Percentiles rank a stretch among this genome's conserved stretches.
Evolutionary conservation across 805 yeast genomes (phyloP).

Genomic region (Teunomyces stri): DNA sequence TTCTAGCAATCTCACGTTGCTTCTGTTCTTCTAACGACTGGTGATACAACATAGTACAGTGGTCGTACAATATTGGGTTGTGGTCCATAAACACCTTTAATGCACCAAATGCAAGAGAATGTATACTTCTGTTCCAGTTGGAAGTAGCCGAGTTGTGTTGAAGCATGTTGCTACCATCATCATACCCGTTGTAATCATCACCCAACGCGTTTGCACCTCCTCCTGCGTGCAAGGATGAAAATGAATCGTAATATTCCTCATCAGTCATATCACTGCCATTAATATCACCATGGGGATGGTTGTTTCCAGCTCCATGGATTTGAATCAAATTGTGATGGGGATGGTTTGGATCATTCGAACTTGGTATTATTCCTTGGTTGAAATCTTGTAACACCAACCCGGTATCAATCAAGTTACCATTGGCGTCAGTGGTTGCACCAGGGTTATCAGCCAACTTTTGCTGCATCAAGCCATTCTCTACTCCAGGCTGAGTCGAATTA

Average conservation of each 20-base stretch:
- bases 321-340: slow-evolving; percentile 22
- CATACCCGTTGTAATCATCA: slow-evolving; percentile 33
- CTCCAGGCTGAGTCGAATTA: slow-evolving; percentile 44
- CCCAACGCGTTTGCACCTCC: slow-evolving; percentile 13
- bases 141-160: slow-evolving; percentile 47
- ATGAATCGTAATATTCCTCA: slow-evolving; percentile 44
- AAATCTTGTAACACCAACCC: slow-evolving; percentile 32
- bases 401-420: slow-evolving; percentile 40
- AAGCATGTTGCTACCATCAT: slow-evolving; percentile 29
- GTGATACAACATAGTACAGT: slow-evolving; percentile 84
- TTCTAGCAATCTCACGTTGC: slow-evolving; percentile 58
- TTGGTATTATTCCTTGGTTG: slow-evolving; percentile 20
- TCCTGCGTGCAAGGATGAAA: slow-evolving; percentile 31
- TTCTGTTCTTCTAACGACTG: slow-evolving; percentile 74
- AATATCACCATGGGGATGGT: slow-evolving; percentile 13
- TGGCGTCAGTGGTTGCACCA: slow-evolving; percentile 38
- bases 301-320: slow-evolving; percentile 17
- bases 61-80: slow-evolving; percentile 86
- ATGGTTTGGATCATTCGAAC: slow-evolving; percentile 23
- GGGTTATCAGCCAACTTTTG: slow-evolving; percentile 39
- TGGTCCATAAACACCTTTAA: slow-evolving; percentile 89
- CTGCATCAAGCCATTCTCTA: slow-evolving; percentile 39
- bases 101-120: slow-evolving; percentile 86
- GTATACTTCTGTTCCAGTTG: slow-evolving; percentile 94
- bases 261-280: slow-evolving; percentile 38